A percentile compares a stretch with the other conserved stretches of the same genome.
Conservation (phyloP, 306 rosid genomes). For the Malus orientalis region DNA sequence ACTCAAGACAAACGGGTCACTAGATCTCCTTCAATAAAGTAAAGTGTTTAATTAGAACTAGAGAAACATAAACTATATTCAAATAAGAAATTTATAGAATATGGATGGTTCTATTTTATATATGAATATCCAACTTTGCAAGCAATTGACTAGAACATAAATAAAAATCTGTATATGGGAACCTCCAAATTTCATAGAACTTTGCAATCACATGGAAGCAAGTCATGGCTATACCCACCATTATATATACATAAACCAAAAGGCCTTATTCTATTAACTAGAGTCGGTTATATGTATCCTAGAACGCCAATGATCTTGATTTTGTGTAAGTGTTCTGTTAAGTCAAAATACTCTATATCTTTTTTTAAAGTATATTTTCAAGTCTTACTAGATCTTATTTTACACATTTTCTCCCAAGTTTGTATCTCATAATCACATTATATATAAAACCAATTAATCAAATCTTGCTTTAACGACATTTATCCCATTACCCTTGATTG, state of each 20-base stretch:
- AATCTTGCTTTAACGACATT: background rate
- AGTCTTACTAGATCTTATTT: too few species aligned
- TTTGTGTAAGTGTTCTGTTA: too few species aligned
- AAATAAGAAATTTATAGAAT: background rate
- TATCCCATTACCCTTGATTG: background rate
- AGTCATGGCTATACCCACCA: background rate
- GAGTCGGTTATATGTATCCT: too few species aligned
- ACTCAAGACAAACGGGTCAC: background rate
- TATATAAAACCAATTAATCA: background rate
- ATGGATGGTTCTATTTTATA: background rate
- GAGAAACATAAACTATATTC: background rate
- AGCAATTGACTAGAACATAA: background rate
- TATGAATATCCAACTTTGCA: background rate
- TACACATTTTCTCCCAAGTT: too few species aligned
- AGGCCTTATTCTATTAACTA: too few species aligned
- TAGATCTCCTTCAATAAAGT: background rate
- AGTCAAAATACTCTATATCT: too few species aligned
- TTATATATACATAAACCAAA: background rate
- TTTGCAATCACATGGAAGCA: background rate
- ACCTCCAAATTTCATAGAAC: background rate
- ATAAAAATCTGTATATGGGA: background rate
- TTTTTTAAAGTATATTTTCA: too few species aligned
- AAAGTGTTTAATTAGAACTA: background rate
- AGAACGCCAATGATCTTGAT: accelerated
- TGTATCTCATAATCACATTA: background rate